Percentiles rank a stretch among this genome's conserved stretches.
These are phyloP conservation scores for Liquidambar formosana DNA, from an alignment of 164 flowering plant genomes.

Conservation along the genomic window DNA sequence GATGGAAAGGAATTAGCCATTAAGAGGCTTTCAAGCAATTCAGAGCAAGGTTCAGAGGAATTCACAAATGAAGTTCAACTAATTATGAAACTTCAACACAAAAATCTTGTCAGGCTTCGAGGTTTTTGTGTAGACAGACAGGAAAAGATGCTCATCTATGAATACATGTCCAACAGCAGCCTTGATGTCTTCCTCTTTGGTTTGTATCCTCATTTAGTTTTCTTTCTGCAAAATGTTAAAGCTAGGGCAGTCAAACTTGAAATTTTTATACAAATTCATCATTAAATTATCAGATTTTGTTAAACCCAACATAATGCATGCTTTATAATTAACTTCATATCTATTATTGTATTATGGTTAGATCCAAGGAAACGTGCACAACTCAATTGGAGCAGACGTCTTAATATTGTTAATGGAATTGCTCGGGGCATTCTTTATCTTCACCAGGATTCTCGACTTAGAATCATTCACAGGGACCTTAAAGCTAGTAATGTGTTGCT, in stretches of 20 bases:
- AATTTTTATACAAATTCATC: too few species aligned
- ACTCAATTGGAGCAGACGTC: constrained; percentile 31
- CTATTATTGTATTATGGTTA: neutral
- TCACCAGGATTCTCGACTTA: constrained; percentile 39
- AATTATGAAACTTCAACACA: constrained; percentile 38
- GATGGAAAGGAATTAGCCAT: constrained; percentile 29
- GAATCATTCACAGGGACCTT: constrained; percentile 36
- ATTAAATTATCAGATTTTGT: too few species aligned
- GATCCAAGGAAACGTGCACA: constrained; percentile 17
- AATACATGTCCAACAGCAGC: constrained; percentile 41
- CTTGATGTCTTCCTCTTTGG: constrained; percentile 42
- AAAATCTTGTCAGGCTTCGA: constrained; percentile 32
- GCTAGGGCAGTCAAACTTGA: too few species aligned
- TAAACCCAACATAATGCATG: too few species aligned
- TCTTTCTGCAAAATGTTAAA: neutral
- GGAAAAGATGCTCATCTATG: constrained; percentile 37
- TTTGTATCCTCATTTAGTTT: constrained; percentile 7
- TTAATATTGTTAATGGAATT: constrained; percentile 35
- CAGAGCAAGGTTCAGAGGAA: constrained; percentile 21
- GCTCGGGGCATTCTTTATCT: constrained; percentile 43
- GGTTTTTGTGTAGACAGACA: constrained; percentile 36
- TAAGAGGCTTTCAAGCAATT: constrained; percentile 22
- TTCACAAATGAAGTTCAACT: constrained; percentile 27
- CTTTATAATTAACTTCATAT: neutral
- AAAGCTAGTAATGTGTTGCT: constrained; percentile 36